These are phyloP conservation scores for Populus euphratica DNA, from an alignment of 345 rosid genomes.

Conservation along the genomic window DNA sequence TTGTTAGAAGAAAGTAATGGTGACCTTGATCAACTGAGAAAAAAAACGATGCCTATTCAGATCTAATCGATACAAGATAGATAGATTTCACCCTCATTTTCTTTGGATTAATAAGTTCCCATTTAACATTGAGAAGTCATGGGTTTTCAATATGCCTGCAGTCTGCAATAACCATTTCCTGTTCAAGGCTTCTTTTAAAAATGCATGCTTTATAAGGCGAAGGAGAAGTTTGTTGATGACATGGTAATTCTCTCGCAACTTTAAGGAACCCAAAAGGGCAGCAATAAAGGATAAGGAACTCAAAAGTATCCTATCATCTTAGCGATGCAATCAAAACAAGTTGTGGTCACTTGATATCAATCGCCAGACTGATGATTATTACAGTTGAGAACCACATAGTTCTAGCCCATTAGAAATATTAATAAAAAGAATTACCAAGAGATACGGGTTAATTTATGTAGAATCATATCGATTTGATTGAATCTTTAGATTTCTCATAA, in stretches of 20 bases:
- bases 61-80: too few species aligned
- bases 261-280: background rate
- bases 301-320: background rate
- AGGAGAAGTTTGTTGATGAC: background rate
- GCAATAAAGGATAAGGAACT: background rate
- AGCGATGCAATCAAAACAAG: background rate
- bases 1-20: background rate
- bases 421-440: background rate
- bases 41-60: background rate
- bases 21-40: background rate
- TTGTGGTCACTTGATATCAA: background rate
- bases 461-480: background rate
- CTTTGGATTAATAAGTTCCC: background rate
- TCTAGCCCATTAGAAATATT: background rate
- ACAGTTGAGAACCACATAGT: background rate
- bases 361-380: background rate
- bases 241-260: conserved; percentile 1
- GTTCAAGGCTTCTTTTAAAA: background rate
- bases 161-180: background rate
- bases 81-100: background rate
- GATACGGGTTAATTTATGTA: background rate
- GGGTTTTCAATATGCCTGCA: background rate
- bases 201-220: background rate
- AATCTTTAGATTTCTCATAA: background rate
- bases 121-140: background rate